A percentile compares a stretch with the other conserved stretches of the same genome.
phyloP scores from a whole-genome alignment of 129 eudicot species.

The Erigeron canadensis region DNA sequence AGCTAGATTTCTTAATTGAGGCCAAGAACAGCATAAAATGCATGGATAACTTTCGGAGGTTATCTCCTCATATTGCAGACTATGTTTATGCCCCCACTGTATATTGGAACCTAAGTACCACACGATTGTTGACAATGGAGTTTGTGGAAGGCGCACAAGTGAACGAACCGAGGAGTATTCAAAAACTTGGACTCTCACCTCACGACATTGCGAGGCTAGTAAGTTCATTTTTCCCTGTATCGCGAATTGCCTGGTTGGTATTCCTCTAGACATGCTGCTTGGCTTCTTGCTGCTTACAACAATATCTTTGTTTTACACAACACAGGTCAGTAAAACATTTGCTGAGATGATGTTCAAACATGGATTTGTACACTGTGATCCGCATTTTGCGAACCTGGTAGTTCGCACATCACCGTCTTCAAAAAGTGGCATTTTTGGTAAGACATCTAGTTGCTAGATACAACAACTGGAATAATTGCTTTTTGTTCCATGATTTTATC shows the following conservation, averaged over 20 bases:
- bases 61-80: slow-evolving; percentile 88
- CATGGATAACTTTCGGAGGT: slow-evolving; percentile 86
- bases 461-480: neutral
- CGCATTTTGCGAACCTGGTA: slow-evolving; percentile 83
- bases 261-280: slow-evolving; percentile 14
- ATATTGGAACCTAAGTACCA: slow-evolving; percentile 76
- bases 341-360: slow-evolving; percentile 98
- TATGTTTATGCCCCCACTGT: slow-evolving; percentile 76
- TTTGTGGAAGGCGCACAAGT: slow-evolving; percentile 79
- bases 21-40: slow-evolving; percentile 94
- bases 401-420: slow-evolving; percentile 73
- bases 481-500: neutral
- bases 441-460: slow-evolving; percentile 18
- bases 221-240: slow-evolving; percentile 33
- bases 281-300: neutral
- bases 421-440: slow-evolving; percentile 57
- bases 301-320: slow-evolving; percentile 11
- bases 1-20: slow-evolving; percentile 87
- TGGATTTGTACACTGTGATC: slow-evolving; percentile 99
- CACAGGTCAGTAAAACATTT: slow-evolving; percentile 82
- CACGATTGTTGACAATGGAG: slow-evolving; percentile 90
- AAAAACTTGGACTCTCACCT: slow-evolving; percentile 60
- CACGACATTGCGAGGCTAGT: slow-evolving; percentile 76
- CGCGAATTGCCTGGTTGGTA: neutral
- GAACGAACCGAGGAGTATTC: slow-evolving; percentile 59